These are phyloP conservation scores for Phylloporus sp. DNA, from an alignment of 768 basidiomycete genomes.

Conservation along the genomic window DNA sequence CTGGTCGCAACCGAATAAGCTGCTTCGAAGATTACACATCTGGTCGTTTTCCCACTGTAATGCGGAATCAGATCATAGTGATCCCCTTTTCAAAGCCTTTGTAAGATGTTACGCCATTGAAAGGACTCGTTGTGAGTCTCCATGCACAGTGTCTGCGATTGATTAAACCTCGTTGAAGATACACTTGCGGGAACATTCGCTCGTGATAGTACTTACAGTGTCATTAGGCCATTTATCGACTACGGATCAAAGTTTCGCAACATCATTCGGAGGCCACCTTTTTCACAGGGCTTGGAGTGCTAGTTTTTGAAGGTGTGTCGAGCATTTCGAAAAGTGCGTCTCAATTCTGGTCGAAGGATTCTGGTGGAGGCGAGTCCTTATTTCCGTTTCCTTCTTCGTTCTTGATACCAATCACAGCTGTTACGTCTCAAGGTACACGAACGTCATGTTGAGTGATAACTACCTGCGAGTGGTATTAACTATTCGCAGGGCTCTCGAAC, in stretches of 20 bases:
- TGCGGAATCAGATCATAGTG: slow-evolving; percentile 2
- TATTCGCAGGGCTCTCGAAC: slow-evolving; percentile 18
- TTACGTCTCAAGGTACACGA: slow-evolving; percentile 21
- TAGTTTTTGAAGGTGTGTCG: slow-evolving; percentile 15
- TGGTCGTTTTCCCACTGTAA: slow-evolving; percentile 13
- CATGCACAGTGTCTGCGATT: neutral
- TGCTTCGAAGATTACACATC: slow-evolving; percentile 13
- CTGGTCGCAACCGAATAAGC: slow-evolving; percentile 19
- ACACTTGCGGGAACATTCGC: slow-evolving; percentile 22
- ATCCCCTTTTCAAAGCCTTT: slow-evolving; percentile 3
- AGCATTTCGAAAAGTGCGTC: slow-evolving; percentile 24
- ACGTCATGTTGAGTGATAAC: neutral
- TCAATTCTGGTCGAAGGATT: slow-evolving; percentile 29
- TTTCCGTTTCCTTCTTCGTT: neutral
- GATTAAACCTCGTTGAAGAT: slow-evolving; percentile 10
- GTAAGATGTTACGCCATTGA: slow-evolving; percentile 22
- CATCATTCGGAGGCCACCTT: slow-evolving; percentile 1
- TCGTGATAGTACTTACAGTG: slow-evolving; percentile 28
- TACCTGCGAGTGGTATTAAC: neutral
- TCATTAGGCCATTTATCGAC: slow-evolving; percentile 54
- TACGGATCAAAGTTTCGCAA: slow-evolving; percentile 28
- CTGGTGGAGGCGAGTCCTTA: slow-evolving; percentile 19
- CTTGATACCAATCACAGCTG: slow-evolving; percentile 10
- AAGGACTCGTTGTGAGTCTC: slow-evolving; percentile 17
- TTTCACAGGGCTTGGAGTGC: slow-evolving; percentile 13